phyloP scores from a whole-genome alignment of 148 eudicot genomes.

The Rhododendron ferrugineum region DNA sequence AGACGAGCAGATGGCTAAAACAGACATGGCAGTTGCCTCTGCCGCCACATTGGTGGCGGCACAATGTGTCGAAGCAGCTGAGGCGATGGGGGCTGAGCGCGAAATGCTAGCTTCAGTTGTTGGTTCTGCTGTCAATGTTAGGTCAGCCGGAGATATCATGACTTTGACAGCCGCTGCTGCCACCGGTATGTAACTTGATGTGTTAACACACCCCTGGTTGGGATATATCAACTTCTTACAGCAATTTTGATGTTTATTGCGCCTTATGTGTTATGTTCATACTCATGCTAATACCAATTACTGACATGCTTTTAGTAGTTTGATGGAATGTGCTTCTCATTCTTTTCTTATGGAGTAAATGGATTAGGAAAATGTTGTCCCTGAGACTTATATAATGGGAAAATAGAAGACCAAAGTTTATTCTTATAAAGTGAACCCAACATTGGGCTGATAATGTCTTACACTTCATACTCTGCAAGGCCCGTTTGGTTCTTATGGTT shows the following conservation, averaged over 20 bases:
- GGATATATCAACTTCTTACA: not conserved
- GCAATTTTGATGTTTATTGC: not conserved
- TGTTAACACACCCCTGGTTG: not conserved
- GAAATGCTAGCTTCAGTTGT: constrained; percentile 76
- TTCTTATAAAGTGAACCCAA: not conserved
- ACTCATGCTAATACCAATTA: not conserved
- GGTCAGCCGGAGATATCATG: constrained; percentile 88
- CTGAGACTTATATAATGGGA: not conserved
- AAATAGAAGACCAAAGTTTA: not conserved
- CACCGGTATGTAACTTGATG: constrained; percentile 43
- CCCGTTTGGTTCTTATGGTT: not conserved
- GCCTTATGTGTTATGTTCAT: not conserved
- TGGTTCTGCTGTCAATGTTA: constrained; percentile 86
- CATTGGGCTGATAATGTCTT: not conserved
- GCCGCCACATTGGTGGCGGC: constrained; percentile 95
- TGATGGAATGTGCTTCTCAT: not conserved
- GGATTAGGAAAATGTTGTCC: not conserved
- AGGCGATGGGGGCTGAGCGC: constrained; percentile 88
- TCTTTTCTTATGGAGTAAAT: not conserved
- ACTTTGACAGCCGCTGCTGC: constrained; percentile 93
- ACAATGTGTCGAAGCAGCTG: constrained; percentile 95
- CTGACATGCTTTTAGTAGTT: not conserved
- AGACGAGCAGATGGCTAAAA: constrained; percentile 66
- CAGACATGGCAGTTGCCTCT: constrained; percentile 90
- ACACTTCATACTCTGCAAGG: not conserved